Percentiles rank a stretch among this genome's conserved stretches.
Evolutionary conservation across 805 yeast species (phyloP).

Genomic region (Yarrowia sp.): DNA sequence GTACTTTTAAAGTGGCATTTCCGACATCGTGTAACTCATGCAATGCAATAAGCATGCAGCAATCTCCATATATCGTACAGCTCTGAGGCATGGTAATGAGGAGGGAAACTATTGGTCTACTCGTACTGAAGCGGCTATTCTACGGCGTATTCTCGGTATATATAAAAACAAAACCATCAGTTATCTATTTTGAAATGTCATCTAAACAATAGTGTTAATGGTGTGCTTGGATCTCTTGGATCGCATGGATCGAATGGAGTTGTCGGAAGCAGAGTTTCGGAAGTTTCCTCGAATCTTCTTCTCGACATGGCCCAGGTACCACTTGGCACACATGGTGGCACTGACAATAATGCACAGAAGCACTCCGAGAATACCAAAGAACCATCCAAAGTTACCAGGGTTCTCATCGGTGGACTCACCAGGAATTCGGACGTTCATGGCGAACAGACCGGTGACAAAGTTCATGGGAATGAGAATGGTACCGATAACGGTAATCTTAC

Average conservation of each 20-base stretch:
- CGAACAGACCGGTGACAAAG: constrained; percentile 85
- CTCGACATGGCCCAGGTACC: constrained; percentile 21
- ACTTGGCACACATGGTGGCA: not conserved
- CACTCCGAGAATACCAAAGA: constrained; percentile 62
- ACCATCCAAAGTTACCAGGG: constrained; percentile 53
- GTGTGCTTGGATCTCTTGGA: constrained; percentile 26
- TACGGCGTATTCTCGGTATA: too few relatives aligned
- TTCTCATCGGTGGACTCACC: constrained; percentile 47
- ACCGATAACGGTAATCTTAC: constrained; percentile 87
- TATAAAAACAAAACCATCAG: not conserved
- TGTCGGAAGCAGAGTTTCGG: constrained; percentile 12
- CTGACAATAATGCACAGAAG: constrained; percentile 44
- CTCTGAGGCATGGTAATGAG: too few relatives aligned
- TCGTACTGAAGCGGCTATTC: too few relatives aligned
- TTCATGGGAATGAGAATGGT: constrained; percentile 88
- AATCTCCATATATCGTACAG: too few relatives aligned
- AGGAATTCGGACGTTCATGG: constrained; percentile 91
- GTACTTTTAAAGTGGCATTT: too few relatives aligned
- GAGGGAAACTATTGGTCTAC: too few relatives aligned
- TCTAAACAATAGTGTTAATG: constrained; percentile 15
- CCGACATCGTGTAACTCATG: too few relatives aligned
- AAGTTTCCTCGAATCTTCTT: constrained; percentile 20
- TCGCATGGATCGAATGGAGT: constrained; percentile 25
- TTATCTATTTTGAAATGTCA: too few relatives aligned
- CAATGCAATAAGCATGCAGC: too few relatives aligned